A percentile compares a stretch with the other conserved stretches of the same genome.
Conservation (phyloP, 345 rosid genomes). For the Chamaenerion angustifolium region DNA sequence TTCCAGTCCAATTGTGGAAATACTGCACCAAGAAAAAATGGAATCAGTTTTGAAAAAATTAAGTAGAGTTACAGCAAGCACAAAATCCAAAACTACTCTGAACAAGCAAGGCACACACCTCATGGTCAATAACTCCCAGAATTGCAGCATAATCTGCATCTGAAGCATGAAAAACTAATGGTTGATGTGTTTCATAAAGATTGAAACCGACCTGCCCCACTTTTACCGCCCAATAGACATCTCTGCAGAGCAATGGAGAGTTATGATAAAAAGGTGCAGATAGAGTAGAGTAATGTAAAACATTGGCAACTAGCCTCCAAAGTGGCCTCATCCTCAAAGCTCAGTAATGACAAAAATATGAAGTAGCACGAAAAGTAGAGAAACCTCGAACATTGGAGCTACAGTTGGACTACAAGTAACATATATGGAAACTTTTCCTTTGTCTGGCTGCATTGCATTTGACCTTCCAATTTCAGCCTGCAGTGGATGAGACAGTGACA, state of each 20-base stretch:
- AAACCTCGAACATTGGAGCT: conserved; percentile 73
- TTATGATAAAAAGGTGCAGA: conserved; percentile 7
- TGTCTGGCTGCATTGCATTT: conserved; percentile 52
- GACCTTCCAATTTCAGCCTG: conserved; percentile 95
- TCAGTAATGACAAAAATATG: neutral
- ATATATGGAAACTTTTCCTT: conserved; percentile 62
- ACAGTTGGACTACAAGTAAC: conserved; percentile 87
- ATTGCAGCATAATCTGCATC: conserved; percentile 98
- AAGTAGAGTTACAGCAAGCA: too few species aligned
- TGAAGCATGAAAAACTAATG: too few species aligned
- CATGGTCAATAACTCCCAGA: conserved; percentile 93
- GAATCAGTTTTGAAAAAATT: conserved; percentile 9
- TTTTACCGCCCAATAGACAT: conserved; percentile 84
- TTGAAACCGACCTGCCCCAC: conserved; percentile 81
- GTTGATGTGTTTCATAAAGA: neutral
- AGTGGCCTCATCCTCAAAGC: too few species aligned
- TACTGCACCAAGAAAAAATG: conserved; percentile 46
- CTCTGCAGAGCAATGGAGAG: conserved; percentile 56
- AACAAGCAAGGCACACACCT: conserved; percentile 40
- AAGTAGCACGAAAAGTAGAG: neutral
- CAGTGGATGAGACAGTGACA: neutral
- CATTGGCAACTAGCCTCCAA: too few species aligned
- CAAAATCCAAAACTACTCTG: neutral
- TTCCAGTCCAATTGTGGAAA: conserved; percentile 99
- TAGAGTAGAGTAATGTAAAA: too few species aligned